Conservation (phyloP, 345 rosid genomes). For the Ricinus communis region DNA sequence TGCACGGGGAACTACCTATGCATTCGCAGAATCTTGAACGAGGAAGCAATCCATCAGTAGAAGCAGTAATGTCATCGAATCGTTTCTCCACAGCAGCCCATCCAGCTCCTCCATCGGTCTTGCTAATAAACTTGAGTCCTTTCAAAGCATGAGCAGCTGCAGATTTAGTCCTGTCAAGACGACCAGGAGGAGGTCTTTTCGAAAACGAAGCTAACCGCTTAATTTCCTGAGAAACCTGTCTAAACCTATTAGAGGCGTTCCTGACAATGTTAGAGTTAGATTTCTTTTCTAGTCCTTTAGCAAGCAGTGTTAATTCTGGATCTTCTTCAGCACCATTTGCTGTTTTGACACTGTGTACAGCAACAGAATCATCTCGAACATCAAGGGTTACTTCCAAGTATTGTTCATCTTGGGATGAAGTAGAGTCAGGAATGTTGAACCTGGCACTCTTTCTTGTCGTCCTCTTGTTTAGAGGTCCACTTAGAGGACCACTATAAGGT, state of each 20-base stretch:
- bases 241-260: slow-evolving; percentile 48
- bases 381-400: slow-evolving; percentile 38
- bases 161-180: slow-evolving; percentile 62
- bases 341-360: slow-evolving; percentile 34
- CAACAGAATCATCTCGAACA: slow-evolving; percentile 25
- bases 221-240: slow-evolving; percentile 64
- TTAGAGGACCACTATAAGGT: slow-evolving; percentile 43
- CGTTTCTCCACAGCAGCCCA: slow-evolving; percentile 71
- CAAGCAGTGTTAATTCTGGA: slow-evolving; percentile 43
- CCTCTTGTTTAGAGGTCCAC: slow-evolving; percentile 55
- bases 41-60: slow-evolving; percentile 43
- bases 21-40: slow-evolving; percentile 62
- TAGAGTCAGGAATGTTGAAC: slow-evolving; percentile 32
- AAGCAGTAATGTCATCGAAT: slow-evolving; percentile 56
- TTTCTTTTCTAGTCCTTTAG: slow-evolving; percentile 51
- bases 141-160: slow-evolving; percentile 64
- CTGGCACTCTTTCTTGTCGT: slow-evolving; percentile 38
- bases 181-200: slow-evolving; percentile 37
- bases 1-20: slow-evolving; percentile 39
- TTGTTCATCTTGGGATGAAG: slow-evolving; percentile 28
- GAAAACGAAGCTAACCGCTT: slow-evolving; percentile 56
- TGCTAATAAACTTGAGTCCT: slow-evolving; percentile 77
- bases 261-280: slow-evolving; percentile 37
- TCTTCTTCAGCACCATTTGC: slow-evolving; percentile 41
- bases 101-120: slow-evolving; percentile 61